Base-by-base conservation (phyloP, 257 asterid genomes). In the Salvia miltiorrhiza region DNA sequence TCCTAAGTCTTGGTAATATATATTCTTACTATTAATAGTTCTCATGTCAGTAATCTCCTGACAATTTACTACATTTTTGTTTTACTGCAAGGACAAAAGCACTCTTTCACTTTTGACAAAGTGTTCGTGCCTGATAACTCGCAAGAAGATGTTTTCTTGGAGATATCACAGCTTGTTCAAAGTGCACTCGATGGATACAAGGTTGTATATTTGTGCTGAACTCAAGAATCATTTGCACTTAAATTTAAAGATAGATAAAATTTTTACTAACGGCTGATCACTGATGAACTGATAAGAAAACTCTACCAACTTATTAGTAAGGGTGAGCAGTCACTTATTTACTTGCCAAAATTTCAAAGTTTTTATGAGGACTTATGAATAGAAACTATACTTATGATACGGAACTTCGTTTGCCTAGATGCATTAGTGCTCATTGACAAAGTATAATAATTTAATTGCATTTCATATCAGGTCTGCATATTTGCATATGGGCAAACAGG, bases 401-500 rank as follows among this genome's bases (percentile, higher is more conserved):
- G 13, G 1, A 64, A 19, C 23, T 45, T 59, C 49, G 67, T 35
- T 49, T 37, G 43, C 28, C 59, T 70, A 9, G 5, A 30, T 16
- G 21, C 43, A 7, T 47, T 67, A 7, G 55, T 28, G 52, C 55
- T 67, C 54, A 8, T 49, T 45, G 21, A 10, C 43, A 17, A 43
- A 70, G 50, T 28, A n/a, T 59, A 67, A 13, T 40, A 71, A 76
- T 24, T 49, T 65, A 24, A 53, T 59, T 66, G 30, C 65, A 19
- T 26, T 64, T 40, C 58, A 21, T 65, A 43, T 59, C 85, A 94
- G 99, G 99, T 94, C 19, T 92, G 97, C 55, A 95, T 91, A 40
- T 95, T 95, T 83, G 99, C 99, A 9, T 95, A 95, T 30, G 99
- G 98, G 60, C 99, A 95, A 79, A 92, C 99, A 28, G 98, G 99